Base-by-base conservation (phyloP, 495 filamentous ascomycete species). In the Penicillium dipodomyicola region DNA sequence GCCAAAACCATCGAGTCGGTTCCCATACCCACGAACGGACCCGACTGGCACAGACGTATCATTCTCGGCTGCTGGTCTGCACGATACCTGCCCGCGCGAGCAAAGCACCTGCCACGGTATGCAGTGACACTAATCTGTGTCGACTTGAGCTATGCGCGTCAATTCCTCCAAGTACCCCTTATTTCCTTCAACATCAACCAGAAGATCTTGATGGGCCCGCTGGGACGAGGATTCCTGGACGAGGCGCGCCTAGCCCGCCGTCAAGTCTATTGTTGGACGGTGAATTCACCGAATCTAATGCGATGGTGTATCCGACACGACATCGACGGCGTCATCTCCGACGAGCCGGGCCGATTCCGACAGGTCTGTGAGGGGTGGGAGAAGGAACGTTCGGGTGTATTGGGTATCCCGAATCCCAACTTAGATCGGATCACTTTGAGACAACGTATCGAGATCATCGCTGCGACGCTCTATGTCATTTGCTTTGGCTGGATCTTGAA, bases 11-110 rank as follows among this genome's bases (percentile, higher is more conserved):
- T 96, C 30, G 67, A 67, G 12, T 76, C 74, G 2, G 82, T 86
- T 0, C 63, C 72, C 10, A 65, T 68, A 8, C 53, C 58, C 19
- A 57, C 79, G n/a, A 62, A 65, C 46, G 70, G 25, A 55, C 70
- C 37, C 60, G 76, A 61, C 78, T 96, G 92, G 92, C 73, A 76
- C 15, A 69, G 85, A 45, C 82, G 92, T 29, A 73, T 96, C 25
- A 69, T 92, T 2, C 77, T 95, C 1, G 93, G 92, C 15, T 85
- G 81, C 60, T 97, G 92, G 92, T 84, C 83, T 25, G 85, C 81
- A 17, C 79, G 80, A 63, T 92, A 84, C 70, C 65, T 93, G 17
- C 79, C 83, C 8, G 71, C 84, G 1, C 79, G 81, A 61, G 59
- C 71, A 42, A 58, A 78, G 30, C 80, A 88, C 69, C 78, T 96